These are phyloP conservation scores for Penicillium sp. DNA, from an alignment of 2,329 filamentous ascomycete species.

Conservation along the genomic window DNA sequence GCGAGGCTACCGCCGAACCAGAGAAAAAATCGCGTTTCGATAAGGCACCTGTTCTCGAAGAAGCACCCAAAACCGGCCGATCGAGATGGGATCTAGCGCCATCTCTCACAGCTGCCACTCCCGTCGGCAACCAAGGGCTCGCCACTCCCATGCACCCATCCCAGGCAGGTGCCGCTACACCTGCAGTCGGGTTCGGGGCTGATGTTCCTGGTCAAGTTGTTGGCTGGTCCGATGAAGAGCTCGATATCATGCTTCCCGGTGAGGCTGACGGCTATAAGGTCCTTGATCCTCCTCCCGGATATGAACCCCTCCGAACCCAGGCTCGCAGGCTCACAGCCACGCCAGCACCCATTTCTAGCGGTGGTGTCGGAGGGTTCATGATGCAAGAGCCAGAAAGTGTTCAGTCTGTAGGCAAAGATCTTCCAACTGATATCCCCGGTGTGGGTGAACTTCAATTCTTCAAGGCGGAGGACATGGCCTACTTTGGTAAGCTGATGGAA, in stretches of 20 bases:
- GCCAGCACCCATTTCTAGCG: conserved; percentile 60
- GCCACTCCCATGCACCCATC: conserved; percentile 75
- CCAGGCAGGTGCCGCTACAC: conserved; percentile 53
- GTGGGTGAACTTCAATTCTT: conserved; percentile 97
- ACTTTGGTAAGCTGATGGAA: conserved; percentile 96
- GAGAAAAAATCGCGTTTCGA: conserved; percentile 64
- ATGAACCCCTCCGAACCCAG: conserved; percentile 76
- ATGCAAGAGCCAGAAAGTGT: conserved; percentile 92
- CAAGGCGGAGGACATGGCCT: conserved; percentile 97
- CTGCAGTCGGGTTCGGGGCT: conserved; percentile 71
- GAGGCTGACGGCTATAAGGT: conserved; percentile 79
- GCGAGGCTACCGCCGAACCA: conserved; percentile 38
- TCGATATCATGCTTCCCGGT: conserved; percentile 84
- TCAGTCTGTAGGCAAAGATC: conserved; percentile 78
- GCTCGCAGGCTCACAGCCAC: conserved; percentile 73
- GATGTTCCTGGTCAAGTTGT: conserved; percentile 70
- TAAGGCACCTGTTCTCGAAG: conserved; percentile 61
- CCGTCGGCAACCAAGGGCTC: conserved; percentile 69
- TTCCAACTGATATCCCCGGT: conserved; percentile 92
- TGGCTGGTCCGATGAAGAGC: conserved; percentile 85
- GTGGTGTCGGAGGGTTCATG: conserved; percentile 77
- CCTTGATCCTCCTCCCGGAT: conserved; percentile 84
- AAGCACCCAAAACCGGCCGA: conserved; percentile 65
- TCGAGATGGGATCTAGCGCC: conserved; percentile 93
- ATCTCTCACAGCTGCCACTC: conserved; percentile 63